Evolutionary conservation across 2,329 filamentous ascomycete genomes (phyloP).

Genomic region (Hyphodiscus sp.): DNA sequence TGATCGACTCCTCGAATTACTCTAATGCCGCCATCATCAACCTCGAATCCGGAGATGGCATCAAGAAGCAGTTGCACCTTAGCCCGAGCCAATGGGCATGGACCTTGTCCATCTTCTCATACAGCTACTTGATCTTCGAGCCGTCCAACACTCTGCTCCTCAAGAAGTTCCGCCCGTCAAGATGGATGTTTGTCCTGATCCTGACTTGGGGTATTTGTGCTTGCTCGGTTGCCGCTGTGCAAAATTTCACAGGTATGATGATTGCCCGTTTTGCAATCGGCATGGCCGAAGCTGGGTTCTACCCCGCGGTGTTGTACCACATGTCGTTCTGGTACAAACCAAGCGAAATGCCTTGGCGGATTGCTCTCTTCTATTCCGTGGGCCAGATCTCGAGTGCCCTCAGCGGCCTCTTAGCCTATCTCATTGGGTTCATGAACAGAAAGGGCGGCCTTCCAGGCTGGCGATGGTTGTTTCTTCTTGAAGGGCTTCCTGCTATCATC

Average conservation of each 20-base stretch:
- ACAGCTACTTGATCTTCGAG: slow-evolving; percentile 35
- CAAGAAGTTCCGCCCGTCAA: slow-evolving; percentile 30
- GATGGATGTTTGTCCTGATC: slow-evolving; percentile 25
- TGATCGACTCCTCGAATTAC: slow-evolving; percentile 35
- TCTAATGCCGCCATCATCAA: slow-evolving; percentile 37
- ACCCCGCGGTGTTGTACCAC: slow-evolving; percentile 32
- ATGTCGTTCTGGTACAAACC: slow-evolving; percentile 36
- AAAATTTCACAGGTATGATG: slow-evolving; percentile 34
- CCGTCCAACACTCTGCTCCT: slow-evolving; percentile 34
- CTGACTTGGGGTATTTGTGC: slow-evolving; percentile 32
- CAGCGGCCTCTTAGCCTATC: slow-evolving; percentile 33
- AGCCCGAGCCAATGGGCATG: slow-evolving; percentile 33
- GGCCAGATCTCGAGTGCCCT: slow-evolving; percentile 31
- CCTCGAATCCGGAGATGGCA: slow-evolving; percentile 33
- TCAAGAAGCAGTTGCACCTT: slow-evolving; percentile 33
- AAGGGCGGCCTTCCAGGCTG: slow-evolving; percentile 30
- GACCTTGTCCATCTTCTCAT: slow-evolving; percentile 36
- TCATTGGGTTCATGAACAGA: slow-evolving; percentile 33
- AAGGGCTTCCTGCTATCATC: slow-evolving; percentile 31
- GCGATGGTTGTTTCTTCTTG: slow-evolving; percentile 34
- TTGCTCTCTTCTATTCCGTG: slow-evolving; percentile 34
- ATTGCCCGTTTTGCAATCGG: slow-evolving; percentile 34
- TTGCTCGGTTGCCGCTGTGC: slow-evolving; percentile 21
- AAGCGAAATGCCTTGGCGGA: slow-evolving; percentile 30
- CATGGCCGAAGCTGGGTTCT: slow-evolving; percentile 33